These are phyloP conservation scores for Panicum hallii DNA, from an alignment of 202 grass and related monocot genomes.

Conservation along the genomic window DNA sequence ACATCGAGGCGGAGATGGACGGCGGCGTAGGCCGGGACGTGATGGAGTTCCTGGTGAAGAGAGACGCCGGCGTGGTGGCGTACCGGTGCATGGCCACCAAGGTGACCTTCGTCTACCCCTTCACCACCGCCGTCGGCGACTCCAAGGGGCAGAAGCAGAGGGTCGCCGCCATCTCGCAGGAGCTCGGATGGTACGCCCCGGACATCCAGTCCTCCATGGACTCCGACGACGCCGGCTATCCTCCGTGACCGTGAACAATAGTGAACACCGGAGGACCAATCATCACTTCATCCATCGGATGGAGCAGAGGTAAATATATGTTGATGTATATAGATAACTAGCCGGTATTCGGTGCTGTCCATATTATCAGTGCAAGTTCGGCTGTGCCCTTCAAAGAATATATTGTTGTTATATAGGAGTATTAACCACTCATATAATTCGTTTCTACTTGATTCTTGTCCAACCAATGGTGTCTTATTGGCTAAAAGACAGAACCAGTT, in stretches of 20 bases:
- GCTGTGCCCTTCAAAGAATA: too few relatives aligned
- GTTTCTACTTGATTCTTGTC: too few relatives aligned
- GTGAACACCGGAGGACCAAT: neutral
- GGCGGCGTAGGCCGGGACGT: slow-evolving; percentile 74
- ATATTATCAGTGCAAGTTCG: too few relatives aligned
- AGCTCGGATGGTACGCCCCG: slow-evolving; percentile 85
- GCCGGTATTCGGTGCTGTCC: too few relatives aligned
- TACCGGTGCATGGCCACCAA: slow-evolving; percentile 85
- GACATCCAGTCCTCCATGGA: slow-evolving; percentile 68
- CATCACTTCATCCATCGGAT: neutral
- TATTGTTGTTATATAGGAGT: too few relatives aligned
- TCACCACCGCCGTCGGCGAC: slow-evolving; percentile 87
- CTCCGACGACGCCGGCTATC: neutral
- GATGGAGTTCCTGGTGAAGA: slow-evolving; percentile 83
- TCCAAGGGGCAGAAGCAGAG: slow-evolving; percentile 81
- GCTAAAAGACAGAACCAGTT: too few relatives aligned
- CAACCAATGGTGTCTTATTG: too few relatives aligned
- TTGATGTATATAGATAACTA: neutral
- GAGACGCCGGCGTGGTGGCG: slow-evolving; percentile 55
- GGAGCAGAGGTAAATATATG: neutral
- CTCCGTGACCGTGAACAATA: too few relatives aligned
- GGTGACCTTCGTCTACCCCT: slow-evolving; percentile 91
- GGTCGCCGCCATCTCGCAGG: slow-evolving; percentile 60
- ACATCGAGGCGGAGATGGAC: slow-evolving; percentile 79
- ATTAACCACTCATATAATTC: too few relatives aligned